A percentile compares a stretch with the other conserved stretches of the same genome.
Evolutionary conservation across 352 stramenopile species (phyloP).

Genomic region (Pythium guiyangense): DNA sequence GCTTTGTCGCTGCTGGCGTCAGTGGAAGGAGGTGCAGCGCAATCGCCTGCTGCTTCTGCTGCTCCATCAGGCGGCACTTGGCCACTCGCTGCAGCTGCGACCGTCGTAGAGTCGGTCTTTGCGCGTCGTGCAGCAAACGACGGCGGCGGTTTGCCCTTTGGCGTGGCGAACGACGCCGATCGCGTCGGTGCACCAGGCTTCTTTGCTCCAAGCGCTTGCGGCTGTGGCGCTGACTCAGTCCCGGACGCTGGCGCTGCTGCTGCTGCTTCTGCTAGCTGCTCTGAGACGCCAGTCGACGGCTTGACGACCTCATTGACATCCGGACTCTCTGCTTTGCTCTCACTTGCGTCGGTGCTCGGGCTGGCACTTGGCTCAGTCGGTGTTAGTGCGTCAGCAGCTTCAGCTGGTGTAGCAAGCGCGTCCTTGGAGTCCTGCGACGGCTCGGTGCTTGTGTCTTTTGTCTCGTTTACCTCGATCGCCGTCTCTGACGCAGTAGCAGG

Average conservation of each 20-base stretch:
- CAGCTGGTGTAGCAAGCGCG: too few relatives aligned
- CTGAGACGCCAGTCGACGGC: not conserved
- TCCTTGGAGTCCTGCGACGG: not conserved
- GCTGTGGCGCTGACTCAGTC: not conserved
- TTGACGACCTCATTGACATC: not conserved
- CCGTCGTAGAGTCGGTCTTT: too few relatives aligned
- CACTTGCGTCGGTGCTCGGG: too few relatives aligned
- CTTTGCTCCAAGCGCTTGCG: not conserved
- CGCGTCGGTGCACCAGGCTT: conserved; percentile 6
- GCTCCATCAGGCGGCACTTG: too few relatives aligned
- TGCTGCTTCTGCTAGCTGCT: not conserved
- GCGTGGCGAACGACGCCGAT: conserved; percentile 18
- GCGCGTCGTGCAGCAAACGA: too few relatives aligned
- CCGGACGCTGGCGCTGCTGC: not conserved
- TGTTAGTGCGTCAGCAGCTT: not conserved
- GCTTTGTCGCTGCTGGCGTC: too few relatives aligned
- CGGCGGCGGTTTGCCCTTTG: conserved; percentile 9
- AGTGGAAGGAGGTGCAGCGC: too few relatives aligned
- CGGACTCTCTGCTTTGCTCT: too few relatives aligned
- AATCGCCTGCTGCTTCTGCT: too few relatives aligned
- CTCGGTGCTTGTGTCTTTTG: not conserved
- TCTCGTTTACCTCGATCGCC: not conserved
- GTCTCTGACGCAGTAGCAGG: not conserved
- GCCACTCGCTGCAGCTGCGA: too few relatives aligned
- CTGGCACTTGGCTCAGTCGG: too few relatives aligned